Base-by-base conservation (phyloP, 2,329 filamentous ascomycete genomes). In the Colletotrichum truncatum region DNA sequence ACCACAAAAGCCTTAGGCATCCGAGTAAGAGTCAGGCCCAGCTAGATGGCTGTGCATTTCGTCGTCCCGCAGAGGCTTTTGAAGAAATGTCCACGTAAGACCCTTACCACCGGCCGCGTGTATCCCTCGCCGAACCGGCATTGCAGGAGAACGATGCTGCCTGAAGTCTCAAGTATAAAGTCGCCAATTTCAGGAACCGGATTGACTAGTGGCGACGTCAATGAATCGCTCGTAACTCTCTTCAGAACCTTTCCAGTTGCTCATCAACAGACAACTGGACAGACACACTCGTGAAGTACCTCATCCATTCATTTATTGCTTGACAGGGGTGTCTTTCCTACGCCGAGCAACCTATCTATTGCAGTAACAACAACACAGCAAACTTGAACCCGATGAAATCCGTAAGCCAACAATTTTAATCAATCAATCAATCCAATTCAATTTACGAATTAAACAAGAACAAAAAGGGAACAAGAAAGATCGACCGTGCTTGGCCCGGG, bases 401-500 rank as follows among this genome's bases (percentile, higher is more conserved):
- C n/a, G n/a, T n/a, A n/a, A n/a, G 45, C 45, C 26, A n/a, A n/a
- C 45, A 16, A 49, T 32, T 30, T 49, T 32, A 32, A 53, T 41
- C 18, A 54, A 54, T 54, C 25, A 56, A 56, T 16, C n/a, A 52
- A 52, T 16, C 36, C 52, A 32, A 56, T 16, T 34, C 25, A 56
- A 56, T 23, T 39, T 16, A n/a, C n/a, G n/a, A n/a, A n/a, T n/a
- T 26, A 21, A 53, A 45, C 16, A 45, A 60, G 32, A 6, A 12
- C 23, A 53, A n/a, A 60, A 32, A 16, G 18, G 36, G 34, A 16
- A 43, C 21, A 18, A 32, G 34, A 34, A n/a, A 45, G 41, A 62
- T 55, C 49, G 62, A 26, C 62, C 49, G 57, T 65, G 62, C 62
- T 36, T 64, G 39, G 56, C 28, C 53, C 54, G 64, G 62, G 53